Conservation (phyloP, 108 stramenopile genomes). For the Nitzschia putrida region DNA sequence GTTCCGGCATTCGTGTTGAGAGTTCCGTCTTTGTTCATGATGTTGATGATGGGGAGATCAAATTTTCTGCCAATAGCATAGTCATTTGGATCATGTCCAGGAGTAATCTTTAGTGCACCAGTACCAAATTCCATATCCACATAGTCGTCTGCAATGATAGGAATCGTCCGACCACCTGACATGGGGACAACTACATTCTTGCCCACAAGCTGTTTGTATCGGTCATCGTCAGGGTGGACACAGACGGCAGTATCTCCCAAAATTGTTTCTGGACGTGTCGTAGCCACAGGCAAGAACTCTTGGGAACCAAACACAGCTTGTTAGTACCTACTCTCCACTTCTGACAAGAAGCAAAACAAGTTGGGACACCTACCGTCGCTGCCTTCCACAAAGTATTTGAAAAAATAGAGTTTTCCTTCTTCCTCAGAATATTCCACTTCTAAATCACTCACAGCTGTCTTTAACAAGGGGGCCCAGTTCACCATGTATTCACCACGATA, state of each 20-base stretch:
- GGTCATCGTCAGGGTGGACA: conserved; percentile 92
- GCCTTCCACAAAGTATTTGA: conserved; percentile 90
- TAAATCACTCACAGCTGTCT: conserved; percentile 96
- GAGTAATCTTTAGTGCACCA: conserved; percentile 97
- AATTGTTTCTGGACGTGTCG: conserved; percentile 95
- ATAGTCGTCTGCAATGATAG: conserved; percentile 93
- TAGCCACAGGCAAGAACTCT: conserved; percentile 90
- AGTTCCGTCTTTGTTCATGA: conserved; percentile 95
- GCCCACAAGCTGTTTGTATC: conserved; percentile 91
- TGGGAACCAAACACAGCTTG: not conserved
- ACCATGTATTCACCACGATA: conserved; percentile 97
- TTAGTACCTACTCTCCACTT: too few species aligned
- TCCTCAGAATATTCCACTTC: conserved; percentile 94
- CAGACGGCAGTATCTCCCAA: conserved; percentile 95
- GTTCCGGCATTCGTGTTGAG: conserved; percentile 82
- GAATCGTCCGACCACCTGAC: conserved; percentile 76
- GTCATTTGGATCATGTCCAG: conserved; percentile 97
- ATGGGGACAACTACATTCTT: conserved; percentile 87
- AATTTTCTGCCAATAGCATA: conserved; percentile 93
- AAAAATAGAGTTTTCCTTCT: conserved; percentile 94
- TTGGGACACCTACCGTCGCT: conserved; percentile 51
- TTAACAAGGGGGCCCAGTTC: conserved; percentile 97
- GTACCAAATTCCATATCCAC: conserved; percentile 96
- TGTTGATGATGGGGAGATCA: conserved; percentile 89
- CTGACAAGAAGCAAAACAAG: too few species aligned